Evolutionary conservation across 768 basidiomycete species (phyloP).

Genomic region (Boletus huronensis): DNA sequence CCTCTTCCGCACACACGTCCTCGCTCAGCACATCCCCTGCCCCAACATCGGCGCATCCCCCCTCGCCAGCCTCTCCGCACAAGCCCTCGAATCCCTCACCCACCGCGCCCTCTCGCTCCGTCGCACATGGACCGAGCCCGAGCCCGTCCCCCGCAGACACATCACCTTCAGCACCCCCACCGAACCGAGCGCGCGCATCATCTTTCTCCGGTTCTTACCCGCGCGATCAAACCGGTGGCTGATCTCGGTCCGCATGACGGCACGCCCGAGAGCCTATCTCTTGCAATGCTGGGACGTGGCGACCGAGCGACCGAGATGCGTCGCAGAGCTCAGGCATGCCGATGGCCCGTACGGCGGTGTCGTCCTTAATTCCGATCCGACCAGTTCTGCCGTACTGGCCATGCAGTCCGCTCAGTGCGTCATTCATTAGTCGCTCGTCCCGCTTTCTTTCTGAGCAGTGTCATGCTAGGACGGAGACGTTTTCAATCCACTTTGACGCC

Average conservation of each 20-base stretch:
- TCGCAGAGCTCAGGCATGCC: constrained; percentile 38
- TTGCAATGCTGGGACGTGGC: constrained; percentile 60
- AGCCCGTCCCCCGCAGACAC: constrained; percentile 33
- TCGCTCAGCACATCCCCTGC: constrained; percentile 44
- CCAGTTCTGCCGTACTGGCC: constrained; percentile 36
- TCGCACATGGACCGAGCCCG: constrained; percentile 46
- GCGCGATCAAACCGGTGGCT: constrained; percentile 42
- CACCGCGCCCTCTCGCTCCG: constrained; percentile 41
- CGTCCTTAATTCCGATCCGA: constrained; percentile 42
- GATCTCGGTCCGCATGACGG: constrained; percentile 40
- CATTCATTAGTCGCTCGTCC: neutral
- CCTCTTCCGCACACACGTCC: constrained; percentile 41
- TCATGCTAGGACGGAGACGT: constrained; percentile 38
- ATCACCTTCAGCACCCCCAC: constrained; percentile 24
- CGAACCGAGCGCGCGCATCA: constrained; percentile 33
- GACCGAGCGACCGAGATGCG: constrained; percentile 32
- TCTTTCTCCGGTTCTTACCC: constrained; percentile 48
- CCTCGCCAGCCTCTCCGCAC: constrained; percentile 34
- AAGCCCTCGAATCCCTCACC: constrained; percentile 44
- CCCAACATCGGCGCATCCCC: constrained; percentile 33
- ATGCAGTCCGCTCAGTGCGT: constrained; percentile 43
- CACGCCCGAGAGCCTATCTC: constrained; percentile 27
- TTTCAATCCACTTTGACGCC: constrained; percentile 38
- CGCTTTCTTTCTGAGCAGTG: neutral
- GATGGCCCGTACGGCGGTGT: constrained; percentile 41